Conservation (phyloP, 768 basidiomycete genomes). For the Sarcomyxa edulis region DNA sequence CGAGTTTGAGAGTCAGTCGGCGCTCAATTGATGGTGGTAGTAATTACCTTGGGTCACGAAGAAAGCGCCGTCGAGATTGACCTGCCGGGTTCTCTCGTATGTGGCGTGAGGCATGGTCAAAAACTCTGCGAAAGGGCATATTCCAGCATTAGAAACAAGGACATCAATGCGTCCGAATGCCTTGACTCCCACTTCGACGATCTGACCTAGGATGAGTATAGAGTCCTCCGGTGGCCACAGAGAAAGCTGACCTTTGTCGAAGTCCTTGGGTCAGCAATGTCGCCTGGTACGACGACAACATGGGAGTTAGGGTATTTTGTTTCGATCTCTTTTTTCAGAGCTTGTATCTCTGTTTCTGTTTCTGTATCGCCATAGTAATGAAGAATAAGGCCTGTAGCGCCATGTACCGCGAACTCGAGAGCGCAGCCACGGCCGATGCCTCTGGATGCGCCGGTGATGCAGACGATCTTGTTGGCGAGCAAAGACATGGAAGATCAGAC, state of each 20-base stretch:
- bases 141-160: slow-evolving; percentile 46
- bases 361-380: slow-evolving; percentile 63
- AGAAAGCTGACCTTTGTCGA: slow-evolving; percentile 40
- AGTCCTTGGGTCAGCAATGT: slow-evolving; percentile 56
- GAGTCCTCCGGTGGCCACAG: slow-evolving; percentile 1
- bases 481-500: slow-evolving; percentile 31
- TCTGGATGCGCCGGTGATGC: slow-evolving; percentile 69
- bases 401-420: slow-evolving; percentile 58
- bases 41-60: slow-evolving; percentile 56
- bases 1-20: slow-evolving; percentile 6
- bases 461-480: slow-evolving; percentile 52
- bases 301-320: slow-evolving; percentile 24
- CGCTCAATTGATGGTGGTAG: neutral
- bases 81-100: slow-evolving; percentile 61
- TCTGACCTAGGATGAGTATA: slow-evolving; percentile 30
- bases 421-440: slow-evolving; percentile 66
- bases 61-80: slow-evolving; percentile 76
- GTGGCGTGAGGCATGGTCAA: slow-evolving; percentile 58
- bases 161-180: slow-evolving; percentile 61
- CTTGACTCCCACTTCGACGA: slow-evolving; percentile 55
- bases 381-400: slow-evolving; percentile 56
- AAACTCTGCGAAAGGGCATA: slow-evolving; percentile 76
- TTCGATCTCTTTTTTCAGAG: slow-evolving; percentile 43
- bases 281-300: slow-evolving; percentile 52
- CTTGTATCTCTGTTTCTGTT: slow-evolving; percentile 42